Evolutionary conservation across 2,329 filamentous ascomycete genomes (phyloP), one percentile per base, ranked within the genome.

Genomic region (Diaporthe citriasiana): DNA sequence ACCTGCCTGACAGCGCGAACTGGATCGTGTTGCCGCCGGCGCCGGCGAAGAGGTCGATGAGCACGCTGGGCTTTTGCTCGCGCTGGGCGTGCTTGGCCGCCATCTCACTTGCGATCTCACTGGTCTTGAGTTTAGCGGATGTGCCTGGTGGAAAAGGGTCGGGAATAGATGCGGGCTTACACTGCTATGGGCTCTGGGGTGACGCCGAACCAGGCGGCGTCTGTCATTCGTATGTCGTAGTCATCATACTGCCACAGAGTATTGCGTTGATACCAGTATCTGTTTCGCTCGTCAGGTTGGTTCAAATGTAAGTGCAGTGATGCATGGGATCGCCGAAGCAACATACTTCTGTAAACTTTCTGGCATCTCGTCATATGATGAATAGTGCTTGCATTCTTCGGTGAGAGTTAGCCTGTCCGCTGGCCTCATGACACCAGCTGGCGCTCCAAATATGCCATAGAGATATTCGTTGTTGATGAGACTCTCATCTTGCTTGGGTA

Each of bases 151-250:
- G 19, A 47, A 17, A 8, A 17, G 42, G 17, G 35, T 30, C 17
- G 5, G 25, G 13, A 19, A n/a, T 45, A 30, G 13, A 17, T 12
- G 45, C 5, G n/a, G 30, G 84, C 87, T 79, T 86, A 97, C 94
- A 89, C 91, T 75, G 97, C 97, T 38, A 99, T 91, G 6, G 94
- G 93, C 82, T 99, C 96, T 19, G 97, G 95, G 0, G 97, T 99
- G 10, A 98, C 95, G 72, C 95, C 97, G 82, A 97, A 99, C 97
- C 97, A 99, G 71, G 95, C 93, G 84, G 96, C 93, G 81, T 97
- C 92, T 0, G 97, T 99, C 88, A 99, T 91, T 87, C 92, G 93
- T 77, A 99, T 89, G 72, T 95, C 96, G 74, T 95, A 89, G 81
- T 98, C 93, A 81, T 98, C 99, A 78, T 89, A 89, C 22, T 93